Base-by-base conservation (phyloP, 106 monocot genomes). In the Iris macrosiphon region DNA sequence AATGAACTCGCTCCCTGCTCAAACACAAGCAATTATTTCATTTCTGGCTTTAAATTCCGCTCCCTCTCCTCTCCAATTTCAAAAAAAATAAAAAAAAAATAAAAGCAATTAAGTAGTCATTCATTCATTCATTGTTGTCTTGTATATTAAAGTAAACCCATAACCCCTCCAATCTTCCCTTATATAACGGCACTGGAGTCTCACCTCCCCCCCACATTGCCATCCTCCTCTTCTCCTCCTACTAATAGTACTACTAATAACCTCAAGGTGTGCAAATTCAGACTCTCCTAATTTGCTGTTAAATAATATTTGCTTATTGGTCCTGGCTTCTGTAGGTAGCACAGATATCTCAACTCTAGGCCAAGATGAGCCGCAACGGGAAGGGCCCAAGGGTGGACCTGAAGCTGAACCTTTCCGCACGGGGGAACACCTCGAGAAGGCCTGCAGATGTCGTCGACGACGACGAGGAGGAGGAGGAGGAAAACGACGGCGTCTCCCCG, bases 301-400 rank as follows among this genome's bases (percentile, higher is more conserved):
- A n/a, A n/a, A n/a, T n/a, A n/a, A n/a, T n/a, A n/a, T n/a, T n/a
- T n/a, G n/a, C n/a, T n/a, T n/a, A n/a, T n/a, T n/a, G n/a, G n/a
- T n/a, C n/a, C n/a, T n/a, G n/a, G n/a, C n/a, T n/a, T n/a, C n/a
- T n/a, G n/a, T n/a, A n/a, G n/a, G n/a, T n/a, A n/a, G n/a, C n/a
- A n/a, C n/a, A n/a, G n/a, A n/a, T n/a, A n/a, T 39, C 30, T 43
- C 26, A 1, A 25, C 17, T 25, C 13, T 40, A 30, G 10, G 4
- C 43, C 40, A 43, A 58, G 28, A 89, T 88, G 93, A 93, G 93
- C 66, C 57, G 79, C n/a, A 80, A 73, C 63, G 73, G 77, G 58
- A 87, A 74, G 74, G 58, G 61, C 64, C 42, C 79, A 0, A 83
- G 62, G 68, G 3, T 76, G 51, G 75, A 88, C 55, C 73, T 87